These are phyloP conservation scores for Trichoderma sp. DNA, from an alignment of 2,329 filamentous ascomycete genomes.

Conservation along the genomic window DNA sequence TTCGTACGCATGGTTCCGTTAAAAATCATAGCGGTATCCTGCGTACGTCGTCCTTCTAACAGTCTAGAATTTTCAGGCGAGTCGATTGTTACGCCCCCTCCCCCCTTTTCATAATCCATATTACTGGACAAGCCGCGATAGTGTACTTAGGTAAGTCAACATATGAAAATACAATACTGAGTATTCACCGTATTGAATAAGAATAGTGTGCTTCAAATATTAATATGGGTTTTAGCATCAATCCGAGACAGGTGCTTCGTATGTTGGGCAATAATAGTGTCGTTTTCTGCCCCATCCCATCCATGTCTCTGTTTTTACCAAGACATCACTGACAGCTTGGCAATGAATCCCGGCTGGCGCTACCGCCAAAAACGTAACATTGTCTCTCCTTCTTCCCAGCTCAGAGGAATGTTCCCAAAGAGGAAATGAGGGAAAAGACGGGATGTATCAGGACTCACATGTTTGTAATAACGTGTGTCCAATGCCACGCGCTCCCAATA, in stretches of 20 bases:
- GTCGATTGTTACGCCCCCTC: background rate
- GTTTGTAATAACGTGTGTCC: background rate
- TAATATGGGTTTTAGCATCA: background rate
- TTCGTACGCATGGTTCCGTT: background rate
- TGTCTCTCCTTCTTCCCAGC: background rate
- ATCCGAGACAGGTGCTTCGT: background rate
- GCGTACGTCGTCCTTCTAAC: background rate
- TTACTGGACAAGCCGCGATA: background rate
- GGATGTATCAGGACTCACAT: background rate
- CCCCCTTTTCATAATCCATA: background rate
- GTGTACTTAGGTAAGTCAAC: background rate
- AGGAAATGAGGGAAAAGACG: background rate
- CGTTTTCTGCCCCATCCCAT: background rate
- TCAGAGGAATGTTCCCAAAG: background rate
- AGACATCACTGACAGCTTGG: background rate
- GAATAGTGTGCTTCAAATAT: background rate
- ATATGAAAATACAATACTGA: background rate
- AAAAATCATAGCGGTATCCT: background rate
- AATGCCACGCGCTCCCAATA: constrained; percentile 2
- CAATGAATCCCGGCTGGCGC: background rate
- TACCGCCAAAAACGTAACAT: background rate
- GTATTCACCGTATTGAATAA: background rate
- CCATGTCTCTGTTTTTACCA: background rate
- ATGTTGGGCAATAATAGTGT: background rate
- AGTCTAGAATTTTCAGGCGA: background rate